Conservation (phyloP, 176 grass and related monocot species). For the Elymus sibiricus region DNA sequence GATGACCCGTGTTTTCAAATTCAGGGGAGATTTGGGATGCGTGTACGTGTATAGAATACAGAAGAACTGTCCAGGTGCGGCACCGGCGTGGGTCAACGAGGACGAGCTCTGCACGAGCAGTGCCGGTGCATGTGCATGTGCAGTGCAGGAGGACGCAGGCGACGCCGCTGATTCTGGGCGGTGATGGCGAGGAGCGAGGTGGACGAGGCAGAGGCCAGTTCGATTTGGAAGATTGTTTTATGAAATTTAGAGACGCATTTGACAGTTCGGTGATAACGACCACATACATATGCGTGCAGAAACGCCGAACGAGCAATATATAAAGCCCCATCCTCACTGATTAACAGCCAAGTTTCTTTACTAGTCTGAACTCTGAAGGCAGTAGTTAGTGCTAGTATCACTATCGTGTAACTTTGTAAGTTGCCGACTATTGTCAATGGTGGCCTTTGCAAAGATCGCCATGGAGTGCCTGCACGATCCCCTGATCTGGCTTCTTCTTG, state of each 20-base stretch:
- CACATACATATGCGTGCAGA: background rate
- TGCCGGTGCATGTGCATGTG: background rate
- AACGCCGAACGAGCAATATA: background rate
- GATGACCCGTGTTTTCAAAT: too few relatives aligned
- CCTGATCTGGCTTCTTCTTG: conserved; percentile 18
- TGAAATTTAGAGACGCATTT: background rate
- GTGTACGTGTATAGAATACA: background rate
- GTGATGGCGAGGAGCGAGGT: background rate
- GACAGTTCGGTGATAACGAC: background rate
- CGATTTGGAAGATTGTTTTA: background rate
- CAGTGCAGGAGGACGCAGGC: background rate
- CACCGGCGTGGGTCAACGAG: background rate
- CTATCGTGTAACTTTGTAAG: background rate
- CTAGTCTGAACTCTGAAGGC: too few relatives aligned
- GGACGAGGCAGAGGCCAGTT: too few relatives aligned
- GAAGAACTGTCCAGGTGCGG: background rate
- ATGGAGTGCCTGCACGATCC: conserved; percentile 59
- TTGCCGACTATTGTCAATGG: background rate
- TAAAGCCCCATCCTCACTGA: background rate
- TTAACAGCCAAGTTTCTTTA: too few relatives aligned
- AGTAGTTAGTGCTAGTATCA: too few relatives aligned
- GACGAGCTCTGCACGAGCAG: background rate
- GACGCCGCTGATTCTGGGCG: background rate
- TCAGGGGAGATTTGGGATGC: too few relatives aligned
- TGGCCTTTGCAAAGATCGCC: conserved; percentile 1